Evolutionary conservation across 2,329 filamentous ascomycete genomes (phyloP), one percentile per base, ranked within the genome.

Genomic region (Claviceps quebecensis): DNA sequence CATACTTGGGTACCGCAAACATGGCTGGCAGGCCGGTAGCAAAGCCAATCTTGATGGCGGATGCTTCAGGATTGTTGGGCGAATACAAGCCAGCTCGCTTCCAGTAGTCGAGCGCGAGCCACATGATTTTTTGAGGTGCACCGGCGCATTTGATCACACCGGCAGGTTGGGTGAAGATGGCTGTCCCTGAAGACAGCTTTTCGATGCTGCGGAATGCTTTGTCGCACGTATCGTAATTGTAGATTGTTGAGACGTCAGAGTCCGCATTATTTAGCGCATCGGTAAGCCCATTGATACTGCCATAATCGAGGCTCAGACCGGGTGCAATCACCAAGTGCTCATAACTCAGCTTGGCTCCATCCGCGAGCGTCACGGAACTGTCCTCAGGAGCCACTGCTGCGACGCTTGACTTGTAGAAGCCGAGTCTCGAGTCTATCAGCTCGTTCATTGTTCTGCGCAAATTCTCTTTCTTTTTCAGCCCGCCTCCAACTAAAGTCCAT

Each of bases 401-500:
- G 2, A 83, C 77, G 2, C 64, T 61, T 1, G 74, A 65, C 53
- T 72, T 69, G 68, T 84, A 84, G 57, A 81, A 73, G 58, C 76
- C 76, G 55, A 85, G 64, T 59, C 80, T 80, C n/a, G 75, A 63
- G 57, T 83, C 73, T 7, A 84, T 63, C 47, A 84, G 61, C 47
- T 65, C 66, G 4, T 67, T 58, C 40, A 83, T 60, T 1, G 74
- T 74, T 52, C 67, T 64, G 46, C 73, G 72, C 52, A 84, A 65
- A 23, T 81, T 73, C 55, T 81, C 69, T 60, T 80, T 81, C 46
- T 69, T 73, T 64, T 84, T 84, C 40, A 85, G 69, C 3, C 81
- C 81, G 40, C 77, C 80, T 44, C 81, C 81, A 2, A 84, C 81
- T 1, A 85, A 69, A 2, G 82, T 85, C 81, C 81, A 85, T 50